Evolutionary conservation across 768 basidiomycete species (phyloP).

Genomic region (Ramaria rubella): DNA sequence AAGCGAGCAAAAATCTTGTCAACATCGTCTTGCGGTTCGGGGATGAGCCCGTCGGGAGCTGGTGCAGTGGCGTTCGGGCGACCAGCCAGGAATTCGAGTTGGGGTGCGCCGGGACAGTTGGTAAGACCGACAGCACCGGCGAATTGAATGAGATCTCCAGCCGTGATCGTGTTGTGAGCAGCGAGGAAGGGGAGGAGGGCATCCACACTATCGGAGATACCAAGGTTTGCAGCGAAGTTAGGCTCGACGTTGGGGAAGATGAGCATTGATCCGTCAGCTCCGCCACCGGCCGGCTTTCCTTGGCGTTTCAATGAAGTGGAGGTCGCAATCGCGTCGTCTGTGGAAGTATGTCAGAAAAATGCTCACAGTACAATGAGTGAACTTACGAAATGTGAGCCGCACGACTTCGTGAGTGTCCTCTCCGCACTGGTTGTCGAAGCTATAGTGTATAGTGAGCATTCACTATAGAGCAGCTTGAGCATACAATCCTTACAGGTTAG

Average conservation of each 20-base stretch:
- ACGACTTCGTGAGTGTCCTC: slow-evolving; percentile 12
- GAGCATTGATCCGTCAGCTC: slow-evolving; percentile 10
- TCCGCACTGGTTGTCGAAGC: slow-evolving; percentile 8
- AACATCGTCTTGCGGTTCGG: too few species aligned
- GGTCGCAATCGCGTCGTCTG: slow-evolving; percentile 38
- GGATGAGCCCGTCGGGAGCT: slow-evolving; percentile 9
- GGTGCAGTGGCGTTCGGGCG: slow-evolving; percentile 7
- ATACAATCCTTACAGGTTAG: slow-evolving; percentile 14
- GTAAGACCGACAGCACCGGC: slow-evolving; percentile 8
- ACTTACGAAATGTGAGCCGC: slow-evolving; percentile 13
- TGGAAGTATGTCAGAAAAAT: too few species aligned
- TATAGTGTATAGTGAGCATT: not conserved
- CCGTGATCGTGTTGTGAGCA: slow-evolving; percentile 1
- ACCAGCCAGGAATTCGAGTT: slow-evolving; percentile 5
- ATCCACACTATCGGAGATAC: slow-evolving; percentile 7
- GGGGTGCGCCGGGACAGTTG: too few species aligned
- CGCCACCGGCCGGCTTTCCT: slow-evolving; percentile 1
- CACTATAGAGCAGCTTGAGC: not conserved
- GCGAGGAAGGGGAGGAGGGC: too few species aligned
- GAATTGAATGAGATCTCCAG: slow-evolving; percentile 10
- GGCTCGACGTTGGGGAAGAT: slow-evolving; percentile 10
- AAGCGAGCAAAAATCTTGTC: slow-evolving; percentile 20
- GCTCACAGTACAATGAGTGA: slow-evolving; percentile 17
- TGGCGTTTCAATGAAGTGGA: slow-evolving; percentile 31
- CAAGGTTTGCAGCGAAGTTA: slow-evolving; percentile 10